Evolutionary conservation across 148 eudicot genomes (phyloP).

Genomic region (Spergularia marina): DNA sequence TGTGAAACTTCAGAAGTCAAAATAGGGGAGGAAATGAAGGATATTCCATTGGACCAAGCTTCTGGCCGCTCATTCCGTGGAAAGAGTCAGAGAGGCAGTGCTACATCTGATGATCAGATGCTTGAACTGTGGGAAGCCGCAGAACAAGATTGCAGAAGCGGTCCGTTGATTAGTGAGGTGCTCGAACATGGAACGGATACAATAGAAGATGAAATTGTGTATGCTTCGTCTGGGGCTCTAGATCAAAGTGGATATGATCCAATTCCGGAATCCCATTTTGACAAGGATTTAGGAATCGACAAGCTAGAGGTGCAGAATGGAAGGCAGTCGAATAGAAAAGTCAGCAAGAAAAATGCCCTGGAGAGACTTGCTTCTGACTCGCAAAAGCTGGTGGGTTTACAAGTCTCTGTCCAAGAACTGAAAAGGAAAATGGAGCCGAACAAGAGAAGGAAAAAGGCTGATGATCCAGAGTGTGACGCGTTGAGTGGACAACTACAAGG

Average conservation of each 20-base stretch:
- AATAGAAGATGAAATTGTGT: constrained; percentile 28
- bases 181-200: constrained; percentile 32
- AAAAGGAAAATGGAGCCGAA: constrained; percentile 52
- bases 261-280: constrained; percentile 47
- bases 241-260: constrained; percentile 31
- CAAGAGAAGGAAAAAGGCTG: constrained; percentile 42
- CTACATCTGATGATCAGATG: constrained; percentile 60
- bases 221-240: constrained; percentile 23
- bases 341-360: constrained; percentile 42
- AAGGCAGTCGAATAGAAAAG: constrained; percentile 27
- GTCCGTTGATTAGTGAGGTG: constrained; percentile 29
- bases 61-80: constrained; percentile 42
- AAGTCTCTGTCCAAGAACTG: constrained; percentile 52
- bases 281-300: constrained; percentile 74
- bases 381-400: constrained; percentile 52
- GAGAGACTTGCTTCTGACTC: constrained; percentile 69
- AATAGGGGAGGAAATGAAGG: constrained; percentile 61
- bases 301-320: constrained; percentile 42
- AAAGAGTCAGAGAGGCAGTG: constrained; percentile 43
- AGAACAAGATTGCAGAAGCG: constrained; percentile 32
- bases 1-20: constrained; percentile 42
- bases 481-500: constrained; percentile 61
- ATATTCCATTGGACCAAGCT: constrained; percentile 80
- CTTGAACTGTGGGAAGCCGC: constrained; percentile 83
- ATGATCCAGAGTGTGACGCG: constrained; percentile 47